Base-by-base conservation (phyloP, 495 filamentous ascomycete genomes). In the Tuber melanosporum region DNA sequence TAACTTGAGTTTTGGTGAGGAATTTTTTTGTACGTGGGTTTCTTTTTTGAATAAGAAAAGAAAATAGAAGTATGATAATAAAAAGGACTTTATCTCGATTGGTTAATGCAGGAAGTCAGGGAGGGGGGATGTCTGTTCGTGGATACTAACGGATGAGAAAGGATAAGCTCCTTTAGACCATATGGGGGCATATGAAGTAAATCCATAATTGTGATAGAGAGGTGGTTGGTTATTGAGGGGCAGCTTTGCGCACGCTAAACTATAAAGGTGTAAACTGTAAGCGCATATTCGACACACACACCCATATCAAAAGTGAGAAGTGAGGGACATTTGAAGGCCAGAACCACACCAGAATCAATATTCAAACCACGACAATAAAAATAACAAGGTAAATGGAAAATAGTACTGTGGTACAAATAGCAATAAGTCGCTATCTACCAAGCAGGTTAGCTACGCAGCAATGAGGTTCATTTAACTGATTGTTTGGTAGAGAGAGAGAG, bases 1-100 rank as follows among this genome's bases (percentile, higher is more conserved):
- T 76, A 80, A 75, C 71, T 71, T 12, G 74, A 76, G 73, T 62
- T 78, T 49, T 73, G 4, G 74, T 43, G 57, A 19, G 26, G 57
- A 36, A 36, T 66, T 36, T 52, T 52, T 52, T 62, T 26, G 57
- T 66, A 26, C 9, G 52, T n/a, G 52, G 57, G 57, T 17, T 36
- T 17, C 14, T 17, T 36, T 66, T 32, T 36, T 14, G 57, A 66
- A 66, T 15, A 66, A 66, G 57, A 14, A 66, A 66, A 7, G 22
- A 57, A n/a, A 57, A 57, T n/a, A 14, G n/a, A 66, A 32, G 57
- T 66, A 32, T 32, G 32, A 32, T 32, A 66, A 66, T 32, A 32
- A 66, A 57, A 26, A 26, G 57, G 14, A 66, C 5, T 66, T 32
- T 66, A 66, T 66, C 22, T n/a, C 57, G 26, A 66, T 66, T 17